Evolutionary conservation across 768 basidiomycete genomes (phyloP).

Genomic region (Leccinum boreale): DNA sequence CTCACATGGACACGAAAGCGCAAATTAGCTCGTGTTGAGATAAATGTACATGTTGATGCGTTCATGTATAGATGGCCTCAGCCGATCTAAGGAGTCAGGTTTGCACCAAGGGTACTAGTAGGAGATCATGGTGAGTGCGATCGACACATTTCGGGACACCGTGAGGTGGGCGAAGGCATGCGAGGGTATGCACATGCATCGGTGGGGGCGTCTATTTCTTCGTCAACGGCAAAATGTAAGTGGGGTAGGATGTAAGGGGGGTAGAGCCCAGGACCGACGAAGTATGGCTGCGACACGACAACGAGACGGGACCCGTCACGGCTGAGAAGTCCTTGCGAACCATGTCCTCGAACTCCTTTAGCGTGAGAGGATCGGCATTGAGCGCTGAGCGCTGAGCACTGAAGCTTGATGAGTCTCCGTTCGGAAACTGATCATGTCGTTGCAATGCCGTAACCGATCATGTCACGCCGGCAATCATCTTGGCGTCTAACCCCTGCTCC

Average conservation of each 20-base stretch:
- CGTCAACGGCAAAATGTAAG: too few relatives aligned
- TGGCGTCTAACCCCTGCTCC: constrained; percentile 49
- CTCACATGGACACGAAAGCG: not conserved
- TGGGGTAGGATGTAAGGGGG: too few relatives aligned
- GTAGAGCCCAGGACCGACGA: too few relatives aligned
- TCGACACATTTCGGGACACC: too few relatives aligned
- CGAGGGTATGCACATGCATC: too few relatives aligned
- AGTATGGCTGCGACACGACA: too few relatives aligned
- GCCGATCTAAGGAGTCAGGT: not conserved
- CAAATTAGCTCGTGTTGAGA: not conserved
- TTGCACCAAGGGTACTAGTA: not conserved
- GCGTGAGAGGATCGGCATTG: too few relatives aligned
- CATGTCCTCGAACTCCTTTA: too few relatives aligned
- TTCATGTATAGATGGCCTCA: not conserved
- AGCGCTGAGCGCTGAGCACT: not conserved
- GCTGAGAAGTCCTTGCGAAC: too few relatives aligned
- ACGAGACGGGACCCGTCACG: too few relatives aligned
- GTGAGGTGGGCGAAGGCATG: too few relatives aligned
- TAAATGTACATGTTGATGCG: not conserved
- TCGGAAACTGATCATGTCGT: constrained; percentile 37
- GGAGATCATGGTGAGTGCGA: not conserved
- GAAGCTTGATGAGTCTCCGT: constrained; percentile 27
- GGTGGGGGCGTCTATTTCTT: too few relatives aligned
- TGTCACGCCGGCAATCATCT: constrained; percentile 38
- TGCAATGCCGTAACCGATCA: constrained; percentile 34